A percentile compares a stretch with the other conserved stretches of the same genome.
These are phyloP conservation scores for Solioccasus polychromus DNA, from an alignment of 768 basidiomycete genomes.

Conservation along the genomic window DNA sequence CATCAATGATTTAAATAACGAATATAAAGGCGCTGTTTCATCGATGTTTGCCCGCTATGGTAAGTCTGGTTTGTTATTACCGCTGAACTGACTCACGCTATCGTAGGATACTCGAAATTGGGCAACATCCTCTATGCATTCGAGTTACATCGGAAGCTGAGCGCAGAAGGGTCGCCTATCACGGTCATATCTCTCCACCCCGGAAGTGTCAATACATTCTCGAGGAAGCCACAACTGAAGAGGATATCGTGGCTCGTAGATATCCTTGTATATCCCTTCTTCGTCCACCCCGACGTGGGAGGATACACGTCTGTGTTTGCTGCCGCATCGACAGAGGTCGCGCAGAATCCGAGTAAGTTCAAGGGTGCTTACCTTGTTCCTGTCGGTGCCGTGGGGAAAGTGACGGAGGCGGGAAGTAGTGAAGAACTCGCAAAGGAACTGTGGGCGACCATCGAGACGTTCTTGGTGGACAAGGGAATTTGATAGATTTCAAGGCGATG, in stretches of 20 bases:
- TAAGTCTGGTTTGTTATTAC: conserved; percentile 5
- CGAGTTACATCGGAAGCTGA: conserved; percentile 46
- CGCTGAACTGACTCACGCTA: not conserved
- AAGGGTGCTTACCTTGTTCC: conserved; percentile 32
- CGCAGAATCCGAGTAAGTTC: conserved; percentile 21
- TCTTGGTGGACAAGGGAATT: conserved; percentile 23
- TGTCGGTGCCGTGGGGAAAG: conserved; percentile 12
- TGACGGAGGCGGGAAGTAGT: conserved; percentile 12
- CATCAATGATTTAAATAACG: conserved; percentile 36
- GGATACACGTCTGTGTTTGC: conserved; percentile 28
- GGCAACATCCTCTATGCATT: conserved; percentile 47
- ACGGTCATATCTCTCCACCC: conserved; percentile 30
- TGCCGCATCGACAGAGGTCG: conserved; percentile 27
- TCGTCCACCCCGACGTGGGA: conserved; percentile 22
- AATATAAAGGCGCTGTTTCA: conserved; percentile 24
- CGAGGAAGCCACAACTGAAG: conserved; percentile 15
- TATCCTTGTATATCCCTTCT: conserved; percentile 15
- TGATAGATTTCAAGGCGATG: too few relatives aligned
- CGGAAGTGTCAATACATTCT: conserved; percentile 33
- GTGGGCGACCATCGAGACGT: conserved; percentile 27
- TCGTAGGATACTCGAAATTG: conserved; percentile 49
- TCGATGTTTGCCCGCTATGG: conserved; percentile 32
- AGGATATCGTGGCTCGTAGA: conserved; percentile 21
- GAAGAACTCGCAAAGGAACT: conserved; percentile 28
- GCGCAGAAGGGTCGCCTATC: conserved; percentile 24